phyloP scores from a whole-genome alignment of 1,139 yeast genomes.

The Candida sp. region DNA sequence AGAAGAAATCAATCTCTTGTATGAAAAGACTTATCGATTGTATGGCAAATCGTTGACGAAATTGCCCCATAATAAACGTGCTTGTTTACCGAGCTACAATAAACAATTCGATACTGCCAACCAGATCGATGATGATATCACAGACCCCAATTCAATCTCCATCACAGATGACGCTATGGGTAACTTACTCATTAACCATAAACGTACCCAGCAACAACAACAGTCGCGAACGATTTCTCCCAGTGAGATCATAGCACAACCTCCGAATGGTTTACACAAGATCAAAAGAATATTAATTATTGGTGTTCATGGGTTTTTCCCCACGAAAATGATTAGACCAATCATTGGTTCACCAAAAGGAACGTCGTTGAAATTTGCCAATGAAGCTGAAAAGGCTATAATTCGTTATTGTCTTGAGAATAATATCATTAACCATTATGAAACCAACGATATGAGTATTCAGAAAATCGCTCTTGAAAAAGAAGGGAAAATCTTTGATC shows the following conservation, averaged over 20 bases:
- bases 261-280: conserved; percentile 28
- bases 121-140: conserved; percentile 22
- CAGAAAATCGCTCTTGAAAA: conserved; percentile 92
- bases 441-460: conserved; percentile 51
- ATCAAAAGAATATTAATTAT: conserved; percentile 65
- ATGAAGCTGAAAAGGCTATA: conserved; percentile 79
- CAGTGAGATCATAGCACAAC: conserved; percentile 24
- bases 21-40: conserved; percentile 37
- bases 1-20: conserved; percentile 32
- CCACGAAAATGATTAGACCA: conserved; percentile 80
- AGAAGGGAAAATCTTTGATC: conserved; percentile 84
- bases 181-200: conserved; percentile 37
- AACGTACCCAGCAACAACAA: conserved; percentile 5
- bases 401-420: conserved; percentile 68
- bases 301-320: conserved; percentile 96
- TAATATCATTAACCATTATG: conserved; percentile 35
- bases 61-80: conserved; percentile 36
- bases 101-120: conserved; percentile 18
- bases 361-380: conserved; percentile 81
- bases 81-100: conserved; percentile 42
- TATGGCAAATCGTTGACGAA: conserved; percentile 40
- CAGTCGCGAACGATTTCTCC: conserved; percentile 7
- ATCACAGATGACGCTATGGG: conserved; percentile 46
- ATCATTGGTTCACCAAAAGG: conserved; percentile 93
- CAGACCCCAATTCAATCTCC: conserved; percentile 34